A percentile compares a stretch with the other conserved stretches of the same genome.
Conservation (phyloP, 2,329 filamentous ascomycete genomes). For the Leptographium wingfieldii region DNA sequence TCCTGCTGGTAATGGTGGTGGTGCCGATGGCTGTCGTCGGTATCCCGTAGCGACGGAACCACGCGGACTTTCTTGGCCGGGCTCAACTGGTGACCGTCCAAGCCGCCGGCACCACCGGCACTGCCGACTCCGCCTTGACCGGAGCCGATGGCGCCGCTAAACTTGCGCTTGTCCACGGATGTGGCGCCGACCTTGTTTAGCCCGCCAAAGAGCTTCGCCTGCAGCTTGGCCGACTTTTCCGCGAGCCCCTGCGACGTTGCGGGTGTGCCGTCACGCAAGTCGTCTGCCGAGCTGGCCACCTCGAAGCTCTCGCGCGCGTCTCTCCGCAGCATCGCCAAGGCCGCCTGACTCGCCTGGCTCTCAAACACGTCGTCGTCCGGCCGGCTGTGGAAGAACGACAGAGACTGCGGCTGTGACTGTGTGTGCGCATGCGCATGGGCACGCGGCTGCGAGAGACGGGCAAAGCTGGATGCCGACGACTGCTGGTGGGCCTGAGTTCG, state of each 20-base stretch:
- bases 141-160: constrained; percentile 23
- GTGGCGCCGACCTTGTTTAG: constrained; percentile 22
- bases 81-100: constrained; percentile 26
- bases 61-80: constrained; percentile 39
- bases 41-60: constrained; percentile 25
- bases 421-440: background rate
- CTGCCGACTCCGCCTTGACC: constrained; percentile 15
- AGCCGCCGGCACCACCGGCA: constrained; percentile 16
- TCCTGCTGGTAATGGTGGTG: constrained; percentile 4
- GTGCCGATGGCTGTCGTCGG: constrained; percentile 15
- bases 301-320: constrained; percentile 42
- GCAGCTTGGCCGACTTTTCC: constrained; percentile 34
- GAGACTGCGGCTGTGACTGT: constrained; percentile 11
- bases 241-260: constrained; percentile 17
- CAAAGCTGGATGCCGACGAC: constrained; percentile 15
- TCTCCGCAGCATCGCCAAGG: constrained; percentile 60
- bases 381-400: constrained; percentile 1
- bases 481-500: constrained; percentile 7
- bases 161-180: constrained; percentile 37
- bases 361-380: constrained; percentile 44
- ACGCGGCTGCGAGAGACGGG: constrained; percentile 4
- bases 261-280: constrained; percentile 31
- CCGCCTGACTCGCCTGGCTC: constrained; percentile 67
- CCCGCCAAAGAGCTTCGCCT: constrained; percentile 37
- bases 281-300: constrained; percentile 28